phyloP scores from a whole-genome alignment of 2,329 filamentous ascomycete genomes.

The Lachnellula occidentalis region DNA sequence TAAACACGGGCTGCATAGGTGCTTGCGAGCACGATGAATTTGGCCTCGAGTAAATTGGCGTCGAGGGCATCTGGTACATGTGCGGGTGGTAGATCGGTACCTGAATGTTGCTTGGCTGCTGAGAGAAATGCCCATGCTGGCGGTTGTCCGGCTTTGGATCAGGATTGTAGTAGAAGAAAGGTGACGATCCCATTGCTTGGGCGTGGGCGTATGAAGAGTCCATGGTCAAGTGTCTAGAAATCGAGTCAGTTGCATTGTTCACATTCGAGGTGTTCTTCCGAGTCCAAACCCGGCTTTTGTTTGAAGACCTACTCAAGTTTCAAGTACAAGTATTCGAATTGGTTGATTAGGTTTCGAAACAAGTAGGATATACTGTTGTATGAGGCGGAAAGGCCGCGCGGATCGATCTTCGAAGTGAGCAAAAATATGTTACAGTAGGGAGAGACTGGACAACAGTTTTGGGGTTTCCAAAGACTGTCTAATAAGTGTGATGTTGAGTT shows the following conservation, averaged over 20 bases:
- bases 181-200: constrained; percentile 62
- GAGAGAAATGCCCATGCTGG: constrained; percentile 71
- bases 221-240: constrained; percentile 21
- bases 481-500: constrained; percentile 25
- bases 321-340: constrained; percentile 5
- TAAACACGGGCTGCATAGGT: constrained; percentile 30
- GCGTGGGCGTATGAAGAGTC: constrained; percentile 31
- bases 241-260: background rate
- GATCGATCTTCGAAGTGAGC: constrained; percentile 14
- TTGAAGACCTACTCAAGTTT: constrained; percentile 18
- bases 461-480: constrained; percentile 29
- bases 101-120: constrained; percentile 45
- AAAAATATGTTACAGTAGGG: constrained; percentile 24
- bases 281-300: background rate
- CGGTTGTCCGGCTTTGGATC: constrained; percentile 67
- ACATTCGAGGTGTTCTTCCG: background rate
- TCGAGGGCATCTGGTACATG: constrained; percentile 54
- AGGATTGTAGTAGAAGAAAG: constrained; percentile 84
- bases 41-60: constrained; percentile 60
- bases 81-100: constrained; percentile 46
- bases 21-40: constrained; percentile 61
- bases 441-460: constrained; percentile 35
- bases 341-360: constrained; percentile 19
- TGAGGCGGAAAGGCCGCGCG: constrained; percentile 5
- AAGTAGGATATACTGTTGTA: constrained; percentile 10